phyloP scores from a whole-genome alignment of 306 rosid genomes.

The Prunus kanzakura region DNA sequence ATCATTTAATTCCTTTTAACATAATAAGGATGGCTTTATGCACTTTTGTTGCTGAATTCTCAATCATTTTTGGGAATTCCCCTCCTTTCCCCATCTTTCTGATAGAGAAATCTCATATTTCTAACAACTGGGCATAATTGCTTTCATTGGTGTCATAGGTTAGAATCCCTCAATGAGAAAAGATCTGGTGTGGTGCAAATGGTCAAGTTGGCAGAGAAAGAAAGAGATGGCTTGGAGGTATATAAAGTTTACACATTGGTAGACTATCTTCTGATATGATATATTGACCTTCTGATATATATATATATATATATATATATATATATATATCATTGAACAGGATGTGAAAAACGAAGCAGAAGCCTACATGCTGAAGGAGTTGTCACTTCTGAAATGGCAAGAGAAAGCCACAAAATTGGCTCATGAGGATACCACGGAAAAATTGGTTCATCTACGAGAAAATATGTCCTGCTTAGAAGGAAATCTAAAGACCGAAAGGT shows the following conservation, averaged over 20 bases:
- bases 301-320: constrained; percentile 15
- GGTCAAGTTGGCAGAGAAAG: constrained; percentile 98
- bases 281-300: constrained; percentile 5
- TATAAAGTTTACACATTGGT: constrained; percentile 19
- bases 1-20: not conserved
- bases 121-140: not conserved
- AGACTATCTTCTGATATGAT: constrained; percentile 4
- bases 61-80: not conserved
- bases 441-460: constrained; percentile 51
- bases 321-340: constrained; percentile 42
- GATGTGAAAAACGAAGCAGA: constrained; percentile 95
- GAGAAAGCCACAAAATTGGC: constrained; percentile 88
- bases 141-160: constrained; percentile 49
- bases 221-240: constrained; percentile 92
- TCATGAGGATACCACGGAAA: constrained; percentile 56
- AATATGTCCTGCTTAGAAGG: constrained; percentile 58
- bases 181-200: constrained; percentile 94
- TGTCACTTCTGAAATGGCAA: constrained; percentile 86
- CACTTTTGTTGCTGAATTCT: not conserved
- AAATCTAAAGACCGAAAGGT: constrained; percentile 76
- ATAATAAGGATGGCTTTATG: not conserved
- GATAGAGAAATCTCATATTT: not conserved
- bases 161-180: constrained; percentile 81
- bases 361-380: constrained; percentile 84
- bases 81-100: not conserved